phyloP scores from a whole-genome alignment of 2,329 filamentous ascomycete genomes.

The Aspergillus arachidicola region DNA sequence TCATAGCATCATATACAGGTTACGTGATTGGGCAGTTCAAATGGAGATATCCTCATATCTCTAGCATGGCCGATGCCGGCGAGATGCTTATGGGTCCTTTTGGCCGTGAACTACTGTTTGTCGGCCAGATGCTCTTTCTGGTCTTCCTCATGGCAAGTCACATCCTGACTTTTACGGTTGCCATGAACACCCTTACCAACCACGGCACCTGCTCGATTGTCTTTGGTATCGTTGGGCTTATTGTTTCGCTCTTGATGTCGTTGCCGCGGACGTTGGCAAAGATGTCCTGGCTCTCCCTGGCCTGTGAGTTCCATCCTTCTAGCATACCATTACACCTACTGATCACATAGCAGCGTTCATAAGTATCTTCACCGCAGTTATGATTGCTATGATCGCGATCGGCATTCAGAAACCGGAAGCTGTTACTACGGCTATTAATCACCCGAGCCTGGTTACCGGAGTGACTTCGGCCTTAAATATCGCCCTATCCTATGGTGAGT shows the following conservation, averaged over 20 bases:
- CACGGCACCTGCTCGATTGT: conserved; percentile 63
- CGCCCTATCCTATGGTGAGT: conserved; percentile 11
- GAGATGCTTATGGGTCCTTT: conserved; percentile 60
- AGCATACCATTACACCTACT: rapidly evolving
- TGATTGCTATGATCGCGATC: conserved; percentile 66
- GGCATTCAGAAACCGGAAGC: conserved; percentile 50
- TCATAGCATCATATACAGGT: conserved; percentile 60
- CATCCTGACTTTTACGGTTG: conserved; percentile 67
- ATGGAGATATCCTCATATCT: conserved; percentile 57
- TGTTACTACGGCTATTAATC: neutral
- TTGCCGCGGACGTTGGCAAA: conserved; percentile 63
- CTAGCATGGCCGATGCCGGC: conserved; percentile 69
- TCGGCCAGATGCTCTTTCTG: conserved; percentile 63
- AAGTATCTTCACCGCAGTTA: conserved; percentile 63
- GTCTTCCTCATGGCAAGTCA: conserved; percentile 70
- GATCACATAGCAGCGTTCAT: conserved; percentile 48
- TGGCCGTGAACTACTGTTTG: conserved; percentile 63
- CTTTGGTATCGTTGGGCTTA: conserved; percentile 59
- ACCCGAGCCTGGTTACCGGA: neutral
- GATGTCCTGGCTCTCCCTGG: conserved; percentile 61
- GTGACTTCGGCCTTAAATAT: neutral
- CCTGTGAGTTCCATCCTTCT: conserved; percentile 33
- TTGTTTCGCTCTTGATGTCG: conserved; percentile 59
- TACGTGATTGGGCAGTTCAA: conserved; percentile 61
- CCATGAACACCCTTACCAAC: conserved; percentile 63